Percentiles rank a stretch among this genome's conserved stretches.
phyloP scores from a whole-genome alignment of 805 yeast genomes.

The Candida ovalis region DNA sequence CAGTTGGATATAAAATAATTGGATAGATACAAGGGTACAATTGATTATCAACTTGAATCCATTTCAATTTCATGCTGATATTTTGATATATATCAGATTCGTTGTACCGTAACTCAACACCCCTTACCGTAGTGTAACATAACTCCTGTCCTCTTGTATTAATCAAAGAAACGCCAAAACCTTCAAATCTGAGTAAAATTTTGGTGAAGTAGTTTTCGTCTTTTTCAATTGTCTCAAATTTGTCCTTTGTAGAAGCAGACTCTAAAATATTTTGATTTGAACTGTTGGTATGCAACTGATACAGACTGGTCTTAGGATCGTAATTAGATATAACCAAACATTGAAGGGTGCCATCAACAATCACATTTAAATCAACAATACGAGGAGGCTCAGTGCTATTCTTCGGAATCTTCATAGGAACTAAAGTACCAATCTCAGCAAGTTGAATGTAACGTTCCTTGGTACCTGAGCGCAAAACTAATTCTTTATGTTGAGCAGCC shows the following conservation, averaged over 20 bases:
- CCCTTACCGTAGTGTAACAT: constrained; percentile 77
- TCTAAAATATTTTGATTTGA: constrained; percentile 24
- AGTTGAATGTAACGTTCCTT: constrained; percentile 76
- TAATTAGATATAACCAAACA: constrained; percentile 80
- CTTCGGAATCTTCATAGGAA: constrained; percentile 75
- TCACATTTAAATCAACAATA: constrained; percentile 83
- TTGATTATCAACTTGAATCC: constrained; percentile 95
- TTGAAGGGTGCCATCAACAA: constrained; percentile 95
- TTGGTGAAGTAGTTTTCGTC: constrained; percentile 52
- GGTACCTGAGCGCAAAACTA: constrained; percentile 67
- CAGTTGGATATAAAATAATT: constrained; percentile 83
- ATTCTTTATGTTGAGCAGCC: constrained; percentile 78
- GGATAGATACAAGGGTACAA: constrained; percentile 86
- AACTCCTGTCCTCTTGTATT: constrained; percentile 70
- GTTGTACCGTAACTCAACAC: constrained; percentile 74
- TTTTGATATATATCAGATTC: constrained; percentile 85
- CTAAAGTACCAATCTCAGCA: constrained; percentile 88
- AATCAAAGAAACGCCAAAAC: constrained; percentile 83
- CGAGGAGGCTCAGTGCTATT: constrained; percentile 34
- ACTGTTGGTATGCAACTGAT: constrained; percentile 45
- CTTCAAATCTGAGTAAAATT: constrained; percentile 66
- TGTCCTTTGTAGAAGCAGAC: constrained; percentile 32
- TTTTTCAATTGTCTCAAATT: constrained; percentile 52
- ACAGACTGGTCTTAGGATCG: constrained; percentile 73
- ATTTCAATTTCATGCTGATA: constrained; percentile 73